Conservation (phyloP, 2,329 filamentous ascomycete species). For the Graphilbum fragrans region DNA sequence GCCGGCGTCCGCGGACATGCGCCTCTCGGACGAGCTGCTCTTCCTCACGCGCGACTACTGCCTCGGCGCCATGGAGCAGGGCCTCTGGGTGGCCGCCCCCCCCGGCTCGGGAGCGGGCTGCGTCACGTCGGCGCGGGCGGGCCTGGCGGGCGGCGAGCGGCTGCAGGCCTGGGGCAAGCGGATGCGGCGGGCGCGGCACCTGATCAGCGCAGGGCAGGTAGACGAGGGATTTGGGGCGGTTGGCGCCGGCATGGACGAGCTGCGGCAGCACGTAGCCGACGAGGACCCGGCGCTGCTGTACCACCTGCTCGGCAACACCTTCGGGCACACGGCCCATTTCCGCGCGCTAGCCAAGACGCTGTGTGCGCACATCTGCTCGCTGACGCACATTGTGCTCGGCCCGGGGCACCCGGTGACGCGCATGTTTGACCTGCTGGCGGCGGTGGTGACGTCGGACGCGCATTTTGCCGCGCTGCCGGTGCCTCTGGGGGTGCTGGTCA, state of each 20-base stretch:
- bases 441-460: constrained; percentile 3
- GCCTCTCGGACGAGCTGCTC: constrained; percentile 11
- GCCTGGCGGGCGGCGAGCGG: constrained; percentile 6
- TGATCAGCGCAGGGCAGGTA: constrained; percentile 8
- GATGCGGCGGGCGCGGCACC: constrained; percentile 10
- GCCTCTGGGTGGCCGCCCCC: constrained; percentile 10
- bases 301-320: constrained; percentile 9
- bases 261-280: constrained; percentile 12
- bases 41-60: constrained; percentile 13
- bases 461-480: constrained; percentile 4
- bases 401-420: constrained; percentile 6
- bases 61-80: constrained; percentile 11
- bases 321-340: constrained; percentile 4
- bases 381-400: constrained; percentile 8
- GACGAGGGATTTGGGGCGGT: constrained; percentile 11
- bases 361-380: constrained; percentile 5
- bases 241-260: constrained; percentile 12
- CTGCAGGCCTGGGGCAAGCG: constrained; percentile 12
- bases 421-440: constrained; percentile 2
- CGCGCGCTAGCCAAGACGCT: constrained; percentile 3
- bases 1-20: constrained; percentile 6
- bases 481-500: constrained; percentile 4
- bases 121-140: constrained; percentile 2
- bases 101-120: too few species aligned
- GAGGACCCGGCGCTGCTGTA: constrained; percentile 14